Evolutionary conservation across 176 grass and related monocot genomes (phyloP), one percentile per base, ranked within the genome.

Genomic region (Thalia dealbata): DNA sequence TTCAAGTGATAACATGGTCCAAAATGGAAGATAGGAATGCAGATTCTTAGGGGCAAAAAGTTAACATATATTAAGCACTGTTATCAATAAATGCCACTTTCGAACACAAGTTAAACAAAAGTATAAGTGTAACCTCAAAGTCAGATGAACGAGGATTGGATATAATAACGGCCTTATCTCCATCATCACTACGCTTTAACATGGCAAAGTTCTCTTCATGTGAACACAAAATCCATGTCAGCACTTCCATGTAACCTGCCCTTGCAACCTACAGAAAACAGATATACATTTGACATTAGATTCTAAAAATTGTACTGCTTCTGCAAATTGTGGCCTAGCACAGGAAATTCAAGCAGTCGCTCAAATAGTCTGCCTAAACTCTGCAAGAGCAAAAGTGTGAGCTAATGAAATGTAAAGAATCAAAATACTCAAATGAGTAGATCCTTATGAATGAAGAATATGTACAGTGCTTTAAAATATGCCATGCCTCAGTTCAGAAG

Each of bases 201-300:
- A 90, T 99, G 32, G 85, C 78, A 71, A 99, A 99, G 71, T 93
- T 99, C 75, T 99, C 95, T 71, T 99, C 95, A 10, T 84, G 82
- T 38, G 95, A 99, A 76, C 83, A 85, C 56, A 99, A 86, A 70
- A 91, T 61, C 82, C 91, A 99, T 32, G 89, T 99, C 54, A 99
- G 79, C 72, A 99, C 95, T 81, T 99, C 95, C 95, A 99, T 88
- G 84, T 99, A 99, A 52, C 95, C 90, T 70, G 87, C 90, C 86
- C 85, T 91, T 45, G 95, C 79, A 83, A 99, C 85, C 95, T 99
- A 76, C 35, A 51, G 60, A 30, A 78, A n/a, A 78, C 61, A 71
- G 19, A 35, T 19, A 25, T 42, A 23, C 35, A 61, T 15, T 43
- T 56, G 52, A 69, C 13, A 18, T 14, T 18, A 64, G 19, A 56